Percentiles rank a stretch among this genome's conserved stretches.
Conservation (phyloP, 1,284 basidiomycete genomes). For the Malassezia japonica region DNA sequence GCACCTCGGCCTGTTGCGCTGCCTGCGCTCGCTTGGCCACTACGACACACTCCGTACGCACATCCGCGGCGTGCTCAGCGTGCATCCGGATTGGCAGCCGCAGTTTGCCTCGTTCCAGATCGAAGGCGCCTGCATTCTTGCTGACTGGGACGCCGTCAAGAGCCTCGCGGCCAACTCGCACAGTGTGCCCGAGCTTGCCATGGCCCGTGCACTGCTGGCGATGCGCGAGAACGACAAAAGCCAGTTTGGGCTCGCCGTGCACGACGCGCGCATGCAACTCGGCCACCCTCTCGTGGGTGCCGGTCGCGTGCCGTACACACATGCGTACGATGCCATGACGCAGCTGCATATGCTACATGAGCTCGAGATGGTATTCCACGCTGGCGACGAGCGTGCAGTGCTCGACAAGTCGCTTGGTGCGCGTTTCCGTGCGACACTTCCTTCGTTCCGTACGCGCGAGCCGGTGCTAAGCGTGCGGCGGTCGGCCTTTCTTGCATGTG, state of each 20-base stretch:
- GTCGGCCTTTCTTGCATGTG: slow-evolving; percentile 68
- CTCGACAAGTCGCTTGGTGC: slow-evolving; percentile 51
- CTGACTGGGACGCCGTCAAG: slow-evolving; percentile 65
- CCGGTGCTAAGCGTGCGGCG: slow-evolving; percentile 80
- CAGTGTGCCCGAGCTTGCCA: slow-evolving; percentile 60
- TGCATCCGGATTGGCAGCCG: slow-evolving; percentile 74
- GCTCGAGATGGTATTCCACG: slow-evolving; percentile 58
- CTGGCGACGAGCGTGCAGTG: slow-evolving; percentile 15
- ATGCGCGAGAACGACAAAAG: slow-evolving; percentile 56
- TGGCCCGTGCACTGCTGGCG: slow-evolving; percentile 72
- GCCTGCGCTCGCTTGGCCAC: slow-evolving; percentile 87
- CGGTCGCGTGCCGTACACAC: slow-evolving; percentile 63
- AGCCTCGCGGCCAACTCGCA: slow-evolving; percentile 51
- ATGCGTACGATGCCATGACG: slow-evolving; percentile 75
- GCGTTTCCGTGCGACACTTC: slow-evolving; percentile 69
- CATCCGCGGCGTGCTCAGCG: slow-evolving; percentile 75
- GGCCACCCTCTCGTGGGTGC: slow-evolving; percentile 73
- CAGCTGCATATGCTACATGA: slow-evolving; percentile 83
- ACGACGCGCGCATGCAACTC: slow-evolving; percentile 63
- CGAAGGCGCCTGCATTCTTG: slow-evolving; percentile 90
- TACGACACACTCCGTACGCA: slow-evolving; percentile 95
- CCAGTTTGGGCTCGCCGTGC: slow-evolving; percentile 51
- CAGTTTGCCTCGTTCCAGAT: slow-evolving; percentile 73
- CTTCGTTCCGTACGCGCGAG: slow-evolving; percentile 84
- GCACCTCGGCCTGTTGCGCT: slow-evolving; percentile 81